Conservation (phyloP, 305 asterid genomes). For the Fraxinus greggii region DNA sequence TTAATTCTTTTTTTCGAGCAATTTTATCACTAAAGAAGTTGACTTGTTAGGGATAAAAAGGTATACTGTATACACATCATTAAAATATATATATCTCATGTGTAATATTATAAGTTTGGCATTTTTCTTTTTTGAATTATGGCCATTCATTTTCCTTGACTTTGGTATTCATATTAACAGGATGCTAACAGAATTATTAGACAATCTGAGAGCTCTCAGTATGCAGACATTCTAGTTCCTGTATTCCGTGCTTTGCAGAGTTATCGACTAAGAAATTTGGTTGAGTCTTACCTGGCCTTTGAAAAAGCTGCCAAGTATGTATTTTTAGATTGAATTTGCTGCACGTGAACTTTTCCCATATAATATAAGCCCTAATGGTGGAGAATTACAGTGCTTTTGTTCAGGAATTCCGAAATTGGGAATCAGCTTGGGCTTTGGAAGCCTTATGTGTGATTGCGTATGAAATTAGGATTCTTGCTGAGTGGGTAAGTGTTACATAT, state of each 20-base stretch:
- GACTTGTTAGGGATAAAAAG: not conserved
- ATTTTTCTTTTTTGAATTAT: not conserved
- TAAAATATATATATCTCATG: not conserved
- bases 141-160: conserved; percentile 3
- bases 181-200: conserved; percentile 75
- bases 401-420: conserved; percentile 98
- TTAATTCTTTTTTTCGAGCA: not conserved
- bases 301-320: conserved; percentile 91
- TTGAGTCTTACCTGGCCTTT: conserved; percentile 72
- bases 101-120: not conserved
- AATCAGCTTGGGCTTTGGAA: conserved; percentile 95
- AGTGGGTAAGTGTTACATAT: conserved; percentile 54
- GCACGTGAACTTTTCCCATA: conserved; percentile 6
- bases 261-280: conserved; percentile 63
- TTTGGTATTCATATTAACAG: conserved; percentile 42
- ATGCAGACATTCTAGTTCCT: conserved; percentile 68
- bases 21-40: not conserved
- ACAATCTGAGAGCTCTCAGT: conserved; percentile 75
- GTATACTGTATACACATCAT: not conserved
- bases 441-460: conserved; percentile 73
- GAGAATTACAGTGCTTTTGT: conserved; percentile 75
- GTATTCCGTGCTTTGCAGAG: conserved; percentile 80
- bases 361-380: conserved; percentile 42
- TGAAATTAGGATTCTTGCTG: conserved; percentile 92
- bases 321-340: conserved; percentile 6